A percentile compares a stretch with the other conserved stretches of the same genome.
Conservation (phyloP, 73 alveolate genomes). For the Blepharisma stoltei region DNA sequence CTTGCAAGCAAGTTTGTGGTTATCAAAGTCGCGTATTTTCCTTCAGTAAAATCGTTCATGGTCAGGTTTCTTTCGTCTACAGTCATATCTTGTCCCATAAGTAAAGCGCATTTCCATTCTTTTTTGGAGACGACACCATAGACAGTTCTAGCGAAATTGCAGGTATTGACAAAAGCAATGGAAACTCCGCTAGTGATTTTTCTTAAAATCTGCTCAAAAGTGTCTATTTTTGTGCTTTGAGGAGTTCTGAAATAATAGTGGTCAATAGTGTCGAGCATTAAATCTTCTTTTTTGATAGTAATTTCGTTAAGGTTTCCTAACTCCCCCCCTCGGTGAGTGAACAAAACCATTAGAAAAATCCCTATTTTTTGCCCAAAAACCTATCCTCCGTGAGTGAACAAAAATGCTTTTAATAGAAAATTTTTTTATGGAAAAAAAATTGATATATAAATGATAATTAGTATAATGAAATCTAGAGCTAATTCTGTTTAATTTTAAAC, state of each 20-base stretch:
- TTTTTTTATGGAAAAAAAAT: too few species aligned
- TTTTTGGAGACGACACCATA: conserved; percentile 31
- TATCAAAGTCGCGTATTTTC: conserved; percentile 46
- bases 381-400: too few species aligned
- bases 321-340: too few species aligned
- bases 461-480: too few species aligned
- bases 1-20: conserved; percentile 71
- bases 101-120: conserved; percentile 44
- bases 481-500: too few species aligned
- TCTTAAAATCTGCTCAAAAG: conserved; percentile 42
- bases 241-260: conserved; percentile 36
- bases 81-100: conserved; percentile 64
- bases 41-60: conserved; percentile 54
- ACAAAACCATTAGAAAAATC: too few species aligned
- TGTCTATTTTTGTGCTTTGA: conserved; percentile 39
- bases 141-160: conserved; percentile 56
- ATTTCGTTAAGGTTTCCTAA: conserved; percentile 48
- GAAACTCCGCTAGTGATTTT: conserved; percentile 37
- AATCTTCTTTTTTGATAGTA: conserved; percentile 47
- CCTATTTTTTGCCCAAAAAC: too few species aligned
- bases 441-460: too few species aligned
- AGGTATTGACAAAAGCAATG: conserved; percentile 66
- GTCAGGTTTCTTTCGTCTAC: conserved; percentile 60
- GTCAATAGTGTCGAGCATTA: conserved; percentile 45
- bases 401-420: too few species aligned